Base-by-base conservation (phyloP, 495 filamentous ascomycete species). In the Podospora anserina region DNA sequence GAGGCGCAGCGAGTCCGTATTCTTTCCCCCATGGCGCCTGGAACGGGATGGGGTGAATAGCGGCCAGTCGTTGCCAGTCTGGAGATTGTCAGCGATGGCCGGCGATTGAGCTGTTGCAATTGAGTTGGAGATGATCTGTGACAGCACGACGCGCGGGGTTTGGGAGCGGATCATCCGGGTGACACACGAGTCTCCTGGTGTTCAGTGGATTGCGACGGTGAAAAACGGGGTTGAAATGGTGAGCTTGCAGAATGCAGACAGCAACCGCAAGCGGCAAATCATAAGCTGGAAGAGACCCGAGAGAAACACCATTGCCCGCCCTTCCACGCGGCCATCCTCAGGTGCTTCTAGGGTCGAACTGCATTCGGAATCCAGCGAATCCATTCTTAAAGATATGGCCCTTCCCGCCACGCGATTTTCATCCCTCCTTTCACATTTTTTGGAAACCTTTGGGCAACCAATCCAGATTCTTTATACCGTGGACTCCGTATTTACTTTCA, bases 341-440 rank as follows among this genome's bases (percentile, higher is more conserved):
- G 7, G 49, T 44, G 44, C 23, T 16, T 44, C 62, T 26, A 11
- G 28, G 4, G 26, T 58, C 58, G 44, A 65, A 54, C 69, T 71
- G 70, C 68, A 71, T 74, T 65, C 73, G 71, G 73, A 75, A 58
- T 49, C 13, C 39, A 57, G 66, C 72, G 69, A 73, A 71, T 72
- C 16, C 66, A 74, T 69, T 69, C 71, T 70, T 75, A 69, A 75
- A 58, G 34, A 70, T 66, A 61, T 65, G 28, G 64, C 20, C 49
- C 26, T 49, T 26, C 71, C 74, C 61, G 61, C 71, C 68, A 65
- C 66, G 53, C 44, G 18, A 19, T 66, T 64, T 69, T 23, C 23
- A 71, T 15, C 63, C 18, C 64, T 63, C n/a, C 20, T 60, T 62
- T 63, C 65, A 67, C 61, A 34, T 61, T 62, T 67, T 68, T 67